phyloP scores from a whole-genome alignment of 2,329 filamentous ascomycete genomes.

The Scopulariopsis brevicaulis region DNA sequence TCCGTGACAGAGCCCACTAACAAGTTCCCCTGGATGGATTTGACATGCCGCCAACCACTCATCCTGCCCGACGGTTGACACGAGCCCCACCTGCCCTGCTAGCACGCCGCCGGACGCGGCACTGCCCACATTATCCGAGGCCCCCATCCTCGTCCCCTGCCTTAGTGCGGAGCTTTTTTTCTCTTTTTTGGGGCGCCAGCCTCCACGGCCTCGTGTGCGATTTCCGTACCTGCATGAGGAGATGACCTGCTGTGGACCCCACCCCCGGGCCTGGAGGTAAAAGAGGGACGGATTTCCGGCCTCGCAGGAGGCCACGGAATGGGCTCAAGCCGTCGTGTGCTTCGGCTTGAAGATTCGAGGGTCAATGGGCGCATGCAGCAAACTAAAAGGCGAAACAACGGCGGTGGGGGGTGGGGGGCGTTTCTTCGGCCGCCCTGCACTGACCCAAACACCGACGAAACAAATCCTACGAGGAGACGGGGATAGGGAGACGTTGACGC shows the following conservation, averaged over 20 bases:
- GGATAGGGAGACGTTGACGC: too few species aligned
- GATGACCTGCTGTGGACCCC: not conserved
- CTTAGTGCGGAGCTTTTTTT: not conserved
- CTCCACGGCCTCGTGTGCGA: not conserved
- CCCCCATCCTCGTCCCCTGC: not conserved
- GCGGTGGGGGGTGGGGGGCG: not conserved
- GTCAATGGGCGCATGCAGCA: not conserved
- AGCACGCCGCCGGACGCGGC: not conserved
- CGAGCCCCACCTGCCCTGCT: not conserved
- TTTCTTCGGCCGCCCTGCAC: too few species aligned
- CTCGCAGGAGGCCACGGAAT: not conserved
- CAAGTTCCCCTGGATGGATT: too few species aligned
- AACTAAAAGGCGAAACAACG: not conserved
- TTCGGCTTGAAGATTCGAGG: not conserved
- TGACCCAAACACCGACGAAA: too few species aligned
- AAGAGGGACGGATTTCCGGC: not conserved
- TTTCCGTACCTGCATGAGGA: not conserved
- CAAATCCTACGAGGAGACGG: too few species aligned
- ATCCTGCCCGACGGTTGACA: not conserved
- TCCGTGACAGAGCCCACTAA: too few species aligned
- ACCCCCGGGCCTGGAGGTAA: not conserved
- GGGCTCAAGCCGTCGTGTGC: not conserved
- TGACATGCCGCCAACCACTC: not conserved
- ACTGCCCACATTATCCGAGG: not conserved
- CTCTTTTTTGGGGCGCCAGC: not conserved